A percentile compares a stretch with the other conserved stretches of the same genome.
Conservation (phyloP, 2,329 filamentous ascomycete species). For the Clarireedia sp. region DNA sequence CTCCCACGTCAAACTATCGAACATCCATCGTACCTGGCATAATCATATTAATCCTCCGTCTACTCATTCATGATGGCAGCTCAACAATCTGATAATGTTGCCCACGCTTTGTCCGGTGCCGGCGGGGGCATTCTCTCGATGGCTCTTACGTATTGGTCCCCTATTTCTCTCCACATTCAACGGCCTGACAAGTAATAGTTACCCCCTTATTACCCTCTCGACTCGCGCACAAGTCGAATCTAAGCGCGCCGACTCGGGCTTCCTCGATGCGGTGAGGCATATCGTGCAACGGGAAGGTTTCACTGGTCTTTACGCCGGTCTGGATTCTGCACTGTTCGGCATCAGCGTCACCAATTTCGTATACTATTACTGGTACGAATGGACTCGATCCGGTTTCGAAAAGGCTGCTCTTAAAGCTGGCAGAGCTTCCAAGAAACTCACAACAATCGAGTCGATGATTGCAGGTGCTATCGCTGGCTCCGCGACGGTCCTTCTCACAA, state of each 20-base stretch:
- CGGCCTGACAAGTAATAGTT: constrained; percentile 42
- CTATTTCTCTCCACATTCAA: constrained; percentile 6
- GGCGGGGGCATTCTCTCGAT: constrained; percentile 93
- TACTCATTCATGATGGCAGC: constrained; percentile 21
- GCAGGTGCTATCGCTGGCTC: constrained; percentile 89
- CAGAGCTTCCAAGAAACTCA: constrained; percentile 71
- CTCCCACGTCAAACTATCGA: neutral
- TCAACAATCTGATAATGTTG: constrained; percentile 86
- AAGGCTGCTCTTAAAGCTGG: constrained; percentile 65
- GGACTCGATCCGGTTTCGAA: constrained; percentile 83
- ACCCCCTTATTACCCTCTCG: constrained; percentile 93
- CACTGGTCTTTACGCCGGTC: constrained; percentile 79
- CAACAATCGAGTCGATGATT: constrained; percentile 87
- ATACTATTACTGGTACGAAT: constrained; percentile 99
- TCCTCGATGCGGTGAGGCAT: constrained; percentile 71
- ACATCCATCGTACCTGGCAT: neutral
- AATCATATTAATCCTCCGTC: constrained; percentile 12
- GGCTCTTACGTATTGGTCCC: constrained; percentile 67
- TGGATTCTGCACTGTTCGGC: constrained; percentile 91
- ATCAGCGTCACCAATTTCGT: constrained; percentile 99
- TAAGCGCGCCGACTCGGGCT: constrained; percentile 78
- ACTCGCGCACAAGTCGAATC: constrained; percentile 97
- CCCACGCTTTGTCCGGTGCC: constrained; percentile 85
- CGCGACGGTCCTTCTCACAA: constrained; percentile 90
- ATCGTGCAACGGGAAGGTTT: constrained; percentile 91